Evolutionary conservation across 176 grass and related monocot genomes (phyloP).

Genomic region (Musa beccarii): DNA sequence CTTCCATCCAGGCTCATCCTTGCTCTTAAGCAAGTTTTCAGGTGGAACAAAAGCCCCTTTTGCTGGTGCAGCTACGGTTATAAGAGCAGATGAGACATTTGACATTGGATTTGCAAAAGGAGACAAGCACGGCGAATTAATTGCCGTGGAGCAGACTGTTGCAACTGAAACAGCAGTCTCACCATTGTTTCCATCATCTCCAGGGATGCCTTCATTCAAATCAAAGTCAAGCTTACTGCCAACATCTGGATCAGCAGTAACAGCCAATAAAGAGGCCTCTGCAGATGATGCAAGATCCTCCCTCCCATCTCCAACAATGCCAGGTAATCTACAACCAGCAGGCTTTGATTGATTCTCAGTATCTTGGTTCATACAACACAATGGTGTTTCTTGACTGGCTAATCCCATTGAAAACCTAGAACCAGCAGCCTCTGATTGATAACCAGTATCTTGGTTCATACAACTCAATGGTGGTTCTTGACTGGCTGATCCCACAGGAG

Average conservation of each 20-base stretch:
- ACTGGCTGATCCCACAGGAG: conserved; percentile 33
- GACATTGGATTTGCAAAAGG: conserved; percentile 29
- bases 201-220: conserved; percentile 53
- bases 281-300: conserved; percentile 30
- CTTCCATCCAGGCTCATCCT: conserved; percentile 66
- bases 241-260: conserved; percentile 22
- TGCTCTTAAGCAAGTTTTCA: conserved; percentile 56
- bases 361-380: conserved; percentile 15
- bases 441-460: conserved; percentile 23
- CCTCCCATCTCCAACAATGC: conserved; percentile 15
- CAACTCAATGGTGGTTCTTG: conserved; percentile 15
- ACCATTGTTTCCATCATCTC: conserved; percentile 37
- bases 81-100: conserved; percentile 31
- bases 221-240: conserved; percentile 54
- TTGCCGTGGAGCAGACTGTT: conserved; percentile 21
- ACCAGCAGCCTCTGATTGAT: conserved; percentile 10
- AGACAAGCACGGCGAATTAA: conserved; percentile 22
- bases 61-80: conserved; percentile 64
- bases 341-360: conserved; percentile 22
- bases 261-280: conserved; percentile 32
- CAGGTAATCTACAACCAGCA: conserved; percentile 29
- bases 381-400: conserved; percentile 20
- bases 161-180: conserved; percentile 36
- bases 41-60: conserved; percentile 78
- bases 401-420: conserved; percentile 40